Conservation (phyloP, 352 stramenopile species). For the Phytophthora tentaculata region DNA sequence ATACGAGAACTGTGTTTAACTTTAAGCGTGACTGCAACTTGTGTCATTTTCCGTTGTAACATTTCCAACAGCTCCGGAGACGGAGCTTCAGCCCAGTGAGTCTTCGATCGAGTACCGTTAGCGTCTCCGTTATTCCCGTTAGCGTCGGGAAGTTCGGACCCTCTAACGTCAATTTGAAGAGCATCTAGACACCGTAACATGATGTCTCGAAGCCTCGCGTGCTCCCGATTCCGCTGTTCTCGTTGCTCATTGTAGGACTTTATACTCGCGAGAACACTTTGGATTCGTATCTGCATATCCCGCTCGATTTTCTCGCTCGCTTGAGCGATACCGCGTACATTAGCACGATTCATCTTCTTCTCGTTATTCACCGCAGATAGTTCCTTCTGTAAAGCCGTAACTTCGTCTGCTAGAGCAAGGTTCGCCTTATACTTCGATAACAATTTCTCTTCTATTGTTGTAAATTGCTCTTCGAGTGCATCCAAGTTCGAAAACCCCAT, state of each 20-base stretch:
- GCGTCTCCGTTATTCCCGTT: not conserved
- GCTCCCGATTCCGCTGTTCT: slow-evolving; percentile 57
- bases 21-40: slow-evolving; percentile 67
- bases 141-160: slow-evolving; percentile 7
- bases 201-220: slow-evolving; percentile 49
- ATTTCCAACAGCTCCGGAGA: slow-evolving; percentile 58
- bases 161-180: slow-evolving; percentile 40
- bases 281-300: slow-evolving; percentile 40
- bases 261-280: slow-evolving; percentile 37
- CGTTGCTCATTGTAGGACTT: slow-evolving; percentile 59
- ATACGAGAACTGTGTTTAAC: slow-evolving; percentile 47
- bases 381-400: slow-evolving; percentile 46
- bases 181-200: slow-evolving; percentile 73
- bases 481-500: slow-evolving; percentile 34
- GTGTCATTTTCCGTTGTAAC: slow-evolving; percentile 72
- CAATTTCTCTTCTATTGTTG: slow-evolving; percentile 61
- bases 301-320: slow-evolving; percentile 39
- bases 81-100: slow-evolving; percentile 54
- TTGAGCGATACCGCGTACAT: slow-evolving; percentile 45
- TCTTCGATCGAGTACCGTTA: slow-evolving; percentile 4
- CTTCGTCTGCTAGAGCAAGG: slow-evolving; percentile 58
- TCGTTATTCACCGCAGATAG: slow-evolving; percentile 36
- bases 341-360: slow-evolving; percentile 38
- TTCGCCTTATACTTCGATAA: slow-evolving; percentile 72
- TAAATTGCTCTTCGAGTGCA: slow-evolving; percentile 57